These are phyloP conservation scores for Talaromyces sp. DNA, from an alignment of 2,329 filamentous ascomycete species.

Conservation along the genomic window DNA sequence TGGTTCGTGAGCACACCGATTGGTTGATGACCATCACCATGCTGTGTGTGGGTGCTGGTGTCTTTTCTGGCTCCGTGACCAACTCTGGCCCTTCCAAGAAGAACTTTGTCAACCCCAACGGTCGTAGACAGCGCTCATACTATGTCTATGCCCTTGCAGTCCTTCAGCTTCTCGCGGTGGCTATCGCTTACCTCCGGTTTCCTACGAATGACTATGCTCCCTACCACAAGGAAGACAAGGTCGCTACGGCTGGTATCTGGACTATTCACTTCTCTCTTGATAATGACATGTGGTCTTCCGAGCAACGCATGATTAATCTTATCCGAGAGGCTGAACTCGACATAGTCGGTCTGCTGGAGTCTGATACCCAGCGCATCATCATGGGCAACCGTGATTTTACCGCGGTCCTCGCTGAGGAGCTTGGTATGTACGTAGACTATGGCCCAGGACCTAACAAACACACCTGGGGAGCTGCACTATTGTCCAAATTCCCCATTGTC, in stretches of 20 bases:
- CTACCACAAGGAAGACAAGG: slow-evolving; percentile 81
- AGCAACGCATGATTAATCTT: slow-evolving; percentile 86
- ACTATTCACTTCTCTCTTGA: slow-evolving; percentile 97
- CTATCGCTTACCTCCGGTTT: slow-evolving; percentile 83
- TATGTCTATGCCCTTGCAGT: slow-evolving; percentile 69
- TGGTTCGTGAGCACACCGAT: slow-evolving; percentile 90
- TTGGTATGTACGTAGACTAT: slow-evolving; percentile 98
- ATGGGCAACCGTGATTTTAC: slow-evolving; percentile 98
- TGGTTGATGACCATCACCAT: slow-evolving; percentile 91
- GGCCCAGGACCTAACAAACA: slow-evolving; percentile 98
- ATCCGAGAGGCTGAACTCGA: slow-evolving; percentile 96
- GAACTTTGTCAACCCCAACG: slow-evolving; percentile 36
- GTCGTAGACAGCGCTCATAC: slow-evolving; percentile 58
- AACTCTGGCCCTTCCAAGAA: slow-evolving; percentile 49
- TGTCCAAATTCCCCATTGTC: slow-evolving; percentile 96
- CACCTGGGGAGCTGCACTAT: slow-evolving; percentile 88
- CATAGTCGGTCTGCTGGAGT: slow-evolving; percentile 89
- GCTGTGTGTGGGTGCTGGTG: slow-evolving; percentile 76
- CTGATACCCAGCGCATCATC: slow-evolving; percentile 93
- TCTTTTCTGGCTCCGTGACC: slow-evolving; percentile 64
- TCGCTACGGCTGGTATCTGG: slow-evolving; percentile 95
- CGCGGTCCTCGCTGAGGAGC: slow-evolving; percentile 89
- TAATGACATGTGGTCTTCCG: slow-evolving; percentile 98
- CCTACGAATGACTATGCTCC: slow-evolving; percentile 87
- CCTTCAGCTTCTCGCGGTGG: slow-evolving; percentile 76